phyloP scores from a whole-genome alignment of 108 stramenopile genomes.

The Aureococcus anophagefferens region DNA sequence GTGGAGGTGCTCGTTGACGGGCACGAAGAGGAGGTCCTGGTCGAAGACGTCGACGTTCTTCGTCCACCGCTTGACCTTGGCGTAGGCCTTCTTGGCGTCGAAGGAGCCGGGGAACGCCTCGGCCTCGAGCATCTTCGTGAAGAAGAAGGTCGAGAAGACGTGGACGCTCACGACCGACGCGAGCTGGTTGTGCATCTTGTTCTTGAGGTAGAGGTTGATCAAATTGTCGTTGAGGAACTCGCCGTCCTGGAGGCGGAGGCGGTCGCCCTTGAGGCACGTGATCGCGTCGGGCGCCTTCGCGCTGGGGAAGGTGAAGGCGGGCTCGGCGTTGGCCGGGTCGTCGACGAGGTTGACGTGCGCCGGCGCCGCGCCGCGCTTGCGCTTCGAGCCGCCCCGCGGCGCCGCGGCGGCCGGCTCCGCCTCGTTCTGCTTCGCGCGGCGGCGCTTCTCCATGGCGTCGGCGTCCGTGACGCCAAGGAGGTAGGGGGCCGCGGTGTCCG shows the following conservation, averaged over 20 bases:
- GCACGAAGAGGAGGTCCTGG: slow-evolving; percentile 80
- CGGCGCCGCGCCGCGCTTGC: too few relatives aligned
- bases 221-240: slow-evolving; percentile 75
- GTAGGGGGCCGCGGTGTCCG: too few relatives aligned
- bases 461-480: too few relatives aligned
- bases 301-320: not conserved
- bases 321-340: not conserved
- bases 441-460: too few relatives aligned
- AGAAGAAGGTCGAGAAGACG: slow-evolving; percentile 1
- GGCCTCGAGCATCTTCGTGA: not conserved
- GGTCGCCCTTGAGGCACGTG: slow-evolving; percentile 48
- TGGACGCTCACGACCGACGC: not conserved
- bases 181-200: not conserved
- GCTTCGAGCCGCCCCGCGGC: too few relatives aligned
- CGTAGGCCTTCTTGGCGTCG: slow-evolving; percentile 27
- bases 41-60: slow-evolving; percentile 69
- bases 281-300: slow-evolving; percentile 25
- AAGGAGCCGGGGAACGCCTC: not conserved
- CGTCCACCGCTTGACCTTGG: slow-evolving; percentile 23
- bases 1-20: slow-evolving; percentile 79
- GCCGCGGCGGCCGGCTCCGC: too few relatives aligned
- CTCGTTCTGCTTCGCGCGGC: too few relatives aligned
- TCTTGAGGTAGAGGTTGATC: slow-evolving; percentile 57
- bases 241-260: slow-evolving; percentile 42
- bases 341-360: too few relatives aligned